Evolutionary conservation across 805 yeast species (phyloP).

Genomic region (Cyberlindnera maritima): DNA sequence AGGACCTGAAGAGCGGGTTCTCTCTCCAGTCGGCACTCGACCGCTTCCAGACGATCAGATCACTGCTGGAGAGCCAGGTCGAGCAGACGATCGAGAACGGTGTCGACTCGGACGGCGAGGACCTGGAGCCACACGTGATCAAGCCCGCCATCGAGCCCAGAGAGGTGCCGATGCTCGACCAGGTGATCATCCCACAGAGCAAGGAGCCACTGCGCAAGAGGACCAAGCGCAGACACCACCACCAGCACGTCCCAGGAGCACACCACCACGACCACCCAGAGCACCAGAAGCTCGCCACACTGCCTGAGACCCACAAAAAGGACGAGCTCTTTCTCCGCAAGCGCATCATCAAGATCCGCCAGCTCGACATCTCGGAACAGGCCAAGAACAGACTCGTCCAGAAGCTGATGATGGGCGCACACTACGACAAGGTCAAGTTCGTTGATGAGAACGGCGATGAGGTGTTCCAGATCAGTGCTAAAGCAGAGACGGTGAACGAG

Average conservation of each 20-base stretch:
- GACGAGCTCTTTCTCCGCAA: slow-evolving; percentile 38
- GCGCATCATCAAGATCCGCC: slow-evolving; percentile 42
- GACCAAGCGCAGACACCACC: slow-evolving; percentile 9
- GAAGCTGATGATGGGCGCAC: slow-evolving; percentile 66
- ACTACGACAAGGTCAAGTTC: slow-evolving; percentile 45
- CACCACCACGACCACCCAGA: slow-evolving; percentile 11
- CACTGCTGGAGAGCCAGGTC: slow-evolving; percentile 28
- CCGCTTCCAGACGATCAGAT: slow-evolving; percentile 41
- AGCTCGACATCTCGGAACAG: slow-evolving; percentile 21
- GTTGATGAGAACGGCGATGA: slow-evolving; percentile 27
- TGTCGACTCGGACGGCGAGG: slow-evolving; percentile 32
- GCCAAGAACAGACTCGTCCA: slow-evolving; percentile 44
- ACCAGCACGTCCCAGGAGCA: not conserved
- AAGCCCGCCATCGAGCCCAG: slow-evolving; percentile 45
- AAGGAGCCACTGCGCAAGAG: slow-evolving; percentile 27
- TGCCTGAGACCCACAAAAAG: slow-evolving; percentile 21
- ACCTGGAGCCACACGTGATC: slow-evolving; percentile 56
- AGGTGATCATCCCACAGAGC: slow-evolving; percentile 49
- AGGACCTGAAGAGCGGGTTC: slow-evolving; percentile 41
- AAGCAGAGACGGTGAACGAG: slow-evolving; percentile 11
- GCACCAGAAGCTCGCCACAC: slow-evolving; percentile 17
- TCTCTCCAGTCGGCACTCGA: slow-evolving; percentile 51
- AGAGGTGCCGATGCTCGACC: slow-evolving; percentile 47
- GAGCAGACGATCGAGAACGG: slow-evolving; percentile 31
- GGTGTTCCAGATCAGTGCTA: slow-evolving; percentile 25